Conservation (phyloP, 176 grass and related monocot genomes). For the Guadua angustifolia region DNA sequence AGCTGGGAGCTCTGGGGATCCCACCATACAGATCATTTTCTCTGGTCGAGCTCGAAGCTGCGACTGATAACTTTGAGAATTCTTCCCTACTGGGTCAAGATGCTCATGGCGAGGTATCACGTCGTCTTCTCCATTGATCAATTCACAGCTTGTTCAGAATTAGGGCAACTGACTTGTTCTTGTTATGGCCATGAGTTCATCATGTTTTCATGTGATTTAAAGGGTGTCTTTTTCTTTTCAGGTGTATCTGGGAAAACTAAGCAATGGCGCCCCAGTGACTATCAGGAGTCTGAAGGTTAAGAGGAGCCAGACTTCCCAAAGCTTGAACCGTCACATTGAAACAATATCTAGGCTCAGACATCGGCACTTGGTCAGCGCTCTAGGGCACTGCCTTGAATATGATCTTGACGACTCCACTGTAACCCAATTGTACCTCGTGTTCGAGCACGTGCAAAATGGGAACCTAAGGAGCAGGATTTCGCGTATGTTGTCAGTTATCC, state of each 20-base stretch:
- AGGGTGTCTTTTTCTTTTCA: conserved; percentile 16
- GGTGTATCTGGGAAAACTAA: conserved; percentile 76
- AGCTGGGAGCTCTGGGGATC: conserved; percentile 84
- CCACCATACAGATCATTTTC: conserved; percentile 83
- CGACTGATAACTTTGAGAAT: conserved; percentile 88
- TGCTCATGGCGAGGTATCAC: conserved; percentile 72
- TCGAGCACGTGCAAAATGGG: conserved; percentile 79
- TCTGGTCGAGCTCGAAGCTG: conserved; percentile 85
- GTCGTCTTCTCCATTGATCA: not conserved
- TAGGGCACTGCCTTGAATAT: conserved; percentile 95
- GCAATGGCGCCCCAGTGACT: conserved; percentile 74
- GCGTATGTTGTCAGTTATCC: conserved; percentile 43
- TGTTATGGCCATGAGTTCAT: not conserved
- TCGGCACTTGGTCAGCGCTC: conserved; percentile 73
- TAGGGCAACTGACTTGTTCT: not conserved
- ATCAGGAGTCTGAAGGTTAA: conserved; percentile 87
- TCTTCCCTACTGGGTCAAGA: conserved; percentile 78
- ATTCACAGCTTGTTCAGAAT: not conserved
- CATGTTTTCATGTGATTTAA: not conserved
- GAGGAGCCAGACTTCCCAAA: conserved; percentile 65
- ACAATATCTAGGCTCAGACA: conserved; percentile 87
- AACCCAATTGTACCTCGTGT: conserved; percentile 76
- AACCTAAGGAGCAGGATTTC: conserved; percentile 84
- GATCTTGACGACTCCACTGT: conserved; percentile 74
- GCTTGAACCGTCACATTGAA: conserved; percentile 82